Evolutionary conservation across 495 filamentous ascomycete genomes (phyloP).

Genomic region (Aspergillus funiculosus): DNA sequence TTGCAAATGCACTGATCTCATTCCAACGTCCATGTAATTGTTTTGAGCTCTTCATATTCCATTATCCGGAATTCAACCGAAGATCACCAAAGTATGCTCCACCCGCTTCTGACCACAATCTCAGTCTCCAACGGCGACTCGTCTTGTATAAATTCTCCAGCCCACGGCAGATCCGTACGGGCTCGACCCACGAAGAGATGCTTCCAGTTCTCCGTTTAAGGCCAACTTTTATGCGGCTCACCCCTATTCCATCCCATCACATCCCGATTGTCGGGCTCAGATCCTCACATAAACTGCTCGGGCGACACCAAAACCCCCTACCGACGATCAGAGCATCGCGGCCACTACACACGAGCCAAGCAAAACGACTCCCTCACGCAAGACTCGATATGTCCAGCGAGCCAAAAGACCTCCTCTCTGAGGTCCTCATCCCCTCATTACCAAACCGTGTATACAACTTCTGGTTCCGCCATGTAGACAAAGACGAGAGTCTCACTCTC

Average conservation of each 20-base stretch:
- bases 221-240: background rate
- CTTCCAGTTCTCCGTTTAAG: background rate
- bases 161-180: no score
- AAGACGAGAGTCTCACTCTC: slow-evolving; percentile 2
- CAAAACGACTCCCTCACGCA: background rate
- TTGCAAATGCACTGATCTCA: no score
- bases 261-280: background rate
- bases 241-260: background rate
- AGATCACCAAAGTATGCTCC: no score
- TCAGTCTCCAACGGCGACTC: no score
- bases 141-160: no score
- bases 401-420: slow-evolving; percentile 1
- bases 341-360: slow-evolving; percentile 1
- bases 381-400: slow-evolving; percentile 3
- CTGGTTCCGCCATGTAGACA: slow-evolving; percentile 8
- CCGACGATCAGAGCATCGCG: background rate
- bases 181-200: slow-evolving; percentile 4
- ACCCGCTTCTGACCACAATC: no score
- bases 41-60: no score
- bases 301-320: background rate
- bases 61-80: no score
- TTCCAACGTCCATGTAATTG: no score
- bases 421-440: background rate
- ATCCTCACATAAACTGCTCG: background rate
- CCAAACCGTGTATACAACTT: slow-evolving; percentile 3